phyloP scores from a whole-genome alignment of 495 filamentous ascomycete species.

The Lichina pygmaea region DNA sequence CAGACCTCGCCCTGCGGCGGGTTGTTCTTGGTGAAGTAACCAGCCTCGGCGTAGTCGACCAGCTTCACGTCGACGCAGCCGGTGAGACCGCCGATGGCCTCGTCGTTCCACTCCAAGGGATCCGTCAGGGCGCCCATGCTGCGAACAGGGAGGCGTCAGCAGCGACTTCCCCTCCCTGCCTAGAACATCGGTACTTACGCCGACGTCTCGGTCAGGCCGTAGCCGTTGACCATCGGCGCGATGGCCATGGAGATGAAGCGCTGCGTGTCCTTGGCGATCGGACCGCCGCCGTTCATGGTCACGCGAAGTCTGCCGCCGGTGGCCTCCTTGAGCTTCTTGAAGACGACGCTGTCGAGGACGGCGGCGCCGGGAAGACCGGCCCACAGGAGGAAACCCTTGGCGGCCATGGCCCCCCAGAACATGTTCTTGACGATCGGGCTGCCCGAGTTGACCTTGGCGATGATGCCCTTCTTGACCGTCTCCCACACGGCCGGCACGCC shows the following conservation, averaged over 20 bases:
- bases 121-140: constrained; percentile 75
- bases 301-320: constrained; percentile 61
- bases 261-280: constrained; percentile 65
- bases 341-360: constrained; percentile 50
- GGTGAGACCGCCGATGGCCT: constrained; percentile 59
- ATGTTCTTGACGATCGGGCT: constrained; percentile 48
- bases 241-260: constrained; percentile 74
- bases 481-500: constrained; percentile 97
- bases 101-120: constrained; percentile 67
- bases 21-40: constrained; percentile 63
- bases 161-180: no score
- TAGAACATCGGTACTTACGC: constrained; percentile 16
- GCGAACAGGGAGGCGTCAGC: background rate
- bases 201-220: constrained; percentile 82
- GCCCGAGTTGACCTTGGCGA: constrained; percentile 56
- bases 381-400: constrained; percentile 56
- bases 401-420: constrained; percentile 76
- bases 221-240: constrained; percentile 74
- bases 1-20: constrained; percentile 90
- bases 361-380: constrained; percentile 48
- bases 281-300: constrained; percentile 69
- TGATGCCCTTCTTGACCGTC: constrained; percentile 90
- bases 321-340: constrained; percentile 79
- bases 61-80: constrained; percentile 72
- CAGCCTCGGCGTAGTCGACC: constrained; percentile 83